These are phyloP conservation scores for Cavenderia fasciculata DNA, from an alignment of 78 protist species.

Conservation along the genomic window DNA sequence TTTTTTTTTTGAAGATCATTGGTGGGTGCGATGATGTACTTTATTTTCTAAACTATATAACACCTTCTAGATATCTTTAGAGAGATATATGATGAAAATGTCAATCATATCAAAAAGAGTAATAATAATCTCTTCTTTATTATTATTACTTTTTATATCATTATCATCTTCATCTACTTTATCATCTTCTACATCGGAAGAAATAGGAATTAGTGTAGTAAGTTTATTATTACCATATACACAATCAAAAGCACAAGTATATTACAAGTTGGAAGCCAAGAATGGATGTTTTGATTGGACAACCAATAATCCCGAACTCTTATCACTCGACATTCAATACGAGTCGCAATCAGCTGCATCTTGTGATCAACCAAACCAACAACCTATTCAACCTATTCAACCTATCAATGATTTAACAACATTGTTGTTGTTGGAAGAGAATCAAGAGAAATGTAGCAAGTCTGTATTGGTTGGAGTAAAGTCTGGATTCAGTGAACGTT, in stretches of 20 bases:
- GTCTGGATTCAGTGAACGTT: conserved; percentile 11
- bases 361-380: background rate
- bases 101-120: too few species aligned
- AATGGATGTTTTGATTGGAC: conserved; percentile 77
- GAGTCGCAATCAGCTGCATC: conserved; percentile 18
- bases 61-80: too few species aligned
- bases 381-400: background rate
- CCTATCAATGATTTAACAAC: background rate
- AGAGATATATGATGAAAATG: too few species aligned
- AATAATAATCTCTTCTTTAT: too few species aligned
- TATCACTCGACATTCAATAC: conserved; percentile 39
- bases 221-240: conserved; percentile 59
- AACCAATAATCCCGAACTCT: conserved; percentile 57
- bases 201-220: conserved; percentile 21
- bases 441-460: conserved; percentile 28
- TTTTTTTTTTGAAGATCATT: too few species aligned
- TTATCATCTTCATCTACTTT: too few species aligned
- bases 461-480: conserved; percentile 19
- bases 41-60: too few species aligned
- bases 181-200: too few species aligned
- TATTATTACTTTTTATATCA: too few species aligned
- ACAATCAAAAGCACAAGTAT: conserved; percentile 42
- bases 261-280: conserved; percentile 43
- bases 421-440: background rate
- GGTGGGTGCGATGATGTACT: too few species aligned